Percentiles rank a stretch among this genome's conserved stretches.
These are phyloP conservation scores for Blepharisma japonicum DNA, from an alignment of 73 alveolate species.

Conservation along the genomic window DNA sequence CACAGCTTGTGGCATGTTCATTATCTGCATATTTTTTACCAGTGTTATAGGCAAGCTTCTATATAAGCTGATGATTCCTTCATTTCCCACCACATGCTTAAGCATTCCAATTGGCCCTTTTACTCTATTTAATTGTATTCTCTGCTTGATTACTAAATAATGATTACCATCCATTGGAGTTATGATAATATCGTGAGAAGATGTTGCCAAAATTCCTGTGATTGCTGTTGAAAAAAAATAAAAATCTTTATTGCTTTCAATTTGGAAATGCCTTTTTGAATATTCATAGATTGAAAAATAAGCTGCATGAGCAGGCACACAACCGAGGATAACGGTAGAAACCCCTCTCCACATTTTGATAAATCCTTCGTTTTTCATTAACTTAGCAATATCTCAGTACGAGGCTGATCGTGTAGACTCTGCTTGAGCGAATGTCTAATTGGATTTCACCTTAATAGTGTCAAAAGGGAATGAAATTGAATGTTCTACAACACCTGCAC, in stretches of 20 bases:
- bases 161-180: slow-evolving; percentile 70
- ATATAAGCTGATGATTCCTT: slow-evolving; percentile 66
- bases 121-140: slow-evolving; percentile 62
- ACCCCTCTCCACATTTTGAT: slow-evolving; percentile 73
- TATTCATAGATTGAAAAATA: slow-evolving; percentile 73
- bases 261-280: slow-evolving; percentile 46
- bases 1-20: slow-evolving; percentile 82
- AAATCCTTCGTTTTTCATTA: slow-evolving; percentile 65
- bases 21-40: slow-evolving; percentile 26
- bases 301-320: slow-evolving; percentile 92
- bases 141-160: slow-evolving; percentile 52
- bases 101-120: slow-evolving; percentile 35
- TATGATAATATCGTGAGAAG: slow-evolving; percentile 77
- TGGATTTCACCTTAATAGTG: slow-evolving; percentile 38
- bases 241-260: slow-evolving; percentile 47
- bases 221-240: slow-evolving; percentile 53
- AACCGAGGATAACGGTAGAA: slow-evolving; percentile 74
- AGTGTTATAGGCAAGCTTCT: slow-evolving; percentile 77
- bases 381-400: slow-evolving; percentile 8
- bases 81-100: slow-evolving; percentile 50
- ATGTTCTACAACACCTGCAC: slow-evolving; percentile 90
- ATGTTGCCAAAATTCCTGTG: slow-evolving; percentile 75
- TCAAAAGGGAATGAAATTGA: slow-evolving; percentile 82
- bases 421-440: background rate
- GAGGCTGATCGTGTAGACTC: slow-evolving; percentile 23